Base-by-base conservation (phyloP, 768 basidiomycete genomes). In the Lentinula sp. region DNA sequence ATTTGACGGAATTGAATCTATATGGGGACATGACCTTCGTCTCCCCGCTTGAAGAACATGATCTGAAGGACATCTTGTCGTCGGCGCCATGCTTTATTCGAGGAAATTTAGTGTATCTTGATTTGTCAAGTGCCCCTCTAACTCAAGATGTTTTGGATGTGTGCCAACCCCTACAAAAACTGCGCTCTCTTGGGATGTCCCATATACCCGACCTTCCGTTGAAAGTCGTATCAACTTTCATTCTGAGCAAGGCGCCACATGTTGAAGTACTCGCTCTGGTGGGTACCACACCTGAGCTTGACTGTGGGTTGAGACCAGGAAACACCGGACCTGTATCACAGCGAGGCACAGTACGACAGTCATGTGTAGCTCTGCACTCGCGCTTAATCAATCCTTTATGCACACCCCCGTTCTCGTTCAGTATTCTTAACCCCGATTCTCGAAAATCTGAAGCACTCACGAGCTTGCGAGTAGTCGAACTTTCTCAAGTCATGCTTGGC, bases 111-210 rank as follows among this genome's bases (percentile, higher is more conserved):
- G 81, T 86, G 10, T 97, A 95, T 72, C 82, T 99, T 64, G 96
- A 99, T 71, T 73, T 99, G 35, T 97, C 95, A 13, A 92, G 90
- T 63, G 77, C 90, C 5, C 89, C 90, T 0, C 65, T 98, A 57
- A 89, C 87, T 5, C 72, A 76, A 49, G 77, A 81, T 7, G 73
- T 88, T 6, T 72, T 88, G 15, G 76, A 78, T 9, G 69, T 75
- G 0, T 85, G 85, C 68, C 79, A 80, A 16, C 73, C 85, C 6
- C 93, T 93, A 71, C 85, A 85, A 2, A 79, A 79, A 48, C 79
- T 99, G 32, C 86, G 95, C 59, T 94, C 93, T 18, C 79, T 98
- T 42, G 96, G 97, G 5, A 81, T 99, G 28, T 95, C 93, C 7
- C 86, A 93, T 71, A 91, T 97, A 61, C 84, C 90, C 5, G 69